Base-by-base conservation (phyloP, 352 stramenopile species). In the Pythium apleroticum region DNA sequence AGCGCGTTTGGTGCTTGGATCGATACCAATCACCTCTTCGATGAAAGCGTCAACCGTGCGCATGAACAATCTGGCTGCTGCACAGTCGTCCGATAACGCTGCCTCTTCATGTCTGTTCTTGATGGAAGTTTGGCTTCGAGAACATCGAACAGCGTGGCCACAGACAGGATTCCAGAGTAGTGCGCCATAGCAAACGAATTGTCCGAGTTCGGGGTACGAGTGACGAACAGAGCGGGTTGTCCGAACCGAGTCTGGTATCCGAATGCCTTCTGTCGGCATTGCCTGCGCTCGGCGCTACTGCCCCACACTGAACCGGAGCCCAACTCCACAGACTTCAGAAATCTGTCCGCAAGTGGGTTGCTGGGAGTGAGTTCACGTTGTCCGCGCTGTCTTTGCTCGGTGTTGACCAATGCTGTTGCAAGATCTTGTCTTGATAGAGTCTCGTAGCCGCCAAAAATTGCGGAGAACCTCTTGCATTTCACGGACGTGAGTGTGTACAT, bases 221-320 rank as follows among this genome's bases (percentile, higher is more conserved):
- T 66, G 1, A 70, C 57, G 22, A 65, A 70, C 22, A 70, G 27
- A 3, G 64, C 65, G 15, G 64, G 57, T 15, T 70, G 30, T 1
- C 56, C 57, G 48, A 54, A 65, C 0, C 60, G 31, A 2, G 60
- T 66, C 24, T 75, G 65, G 27, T 75, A 72, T 0, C 49, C 60
- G n/a, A 41, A 72, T 4, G 64, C 69, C 5, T 66, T 22, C 22
- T 60, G 56, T 9, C 60, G 60, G 48, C 65, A 75, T 14, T 68
- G 52, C 0, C 56, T 28, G 3, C 68, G 45, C 19, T 75, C 68
- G 1, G 57, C 58, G 35, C 22, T 37, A 27, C 63, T 71, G 1
- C 65, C 64, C 2, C 49, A 55, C 4, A 65, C 43, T 0, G n/a
- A n/a, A n/a, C n/a, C n/a, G n/a, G 64, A 65, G 12, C 39, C 64